Conservation (phyloP, 768 basidiomycete species). For the Pholiota molesta region DNA sequence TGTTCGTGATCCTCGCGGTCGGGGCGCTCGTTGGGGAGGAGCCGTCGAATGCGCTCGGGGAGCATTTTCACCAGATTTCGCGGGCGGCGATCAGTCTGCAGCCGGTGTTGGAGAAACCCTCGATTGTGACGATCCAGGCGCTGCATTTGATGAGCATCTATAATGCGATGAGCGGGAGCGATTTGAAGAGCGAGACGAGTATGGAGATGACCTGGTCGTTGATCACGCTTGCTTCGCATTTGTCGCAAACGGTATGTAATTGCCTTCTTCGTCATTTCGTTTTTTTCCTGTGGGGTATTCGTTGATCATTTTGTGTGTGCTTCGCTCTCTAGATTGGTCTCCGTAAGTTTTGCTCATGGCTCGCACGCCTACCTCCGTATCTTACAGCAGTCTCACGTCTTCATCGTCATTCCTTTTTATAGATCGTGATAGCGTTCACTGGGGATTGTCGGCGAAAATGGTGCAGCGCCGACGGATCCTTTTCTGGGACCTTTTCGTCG, state of each 20-base stretch:
- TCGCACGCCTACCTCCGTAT: neutral
- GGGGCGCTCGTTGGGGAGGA: constrained; percentile 49
- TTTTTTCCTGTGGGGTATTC: constrained; percentile 4
- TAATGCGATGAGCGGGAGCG: constrained; percentile 69
- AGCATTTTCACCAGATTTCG: constrained; percentile 69
- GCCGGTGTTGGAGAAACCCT: constrained; percentile 72
- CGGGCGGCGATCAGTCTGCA: constrained; percentile 67
- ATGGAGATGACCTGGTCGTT: constrained; percentile 77
- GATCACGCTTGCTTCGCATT: constrained; percentile 64
- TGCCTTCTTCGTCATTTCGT: too few species aligned
- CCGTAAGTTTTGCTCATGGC: constrained; percentile 47
- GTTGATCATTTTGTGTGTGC: neutral
- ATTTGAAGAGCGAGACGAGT: constrained; percentile 60
- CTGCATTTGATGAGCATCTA: constrained; percentile 72
- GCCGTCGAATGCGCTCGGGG: constrained; percentile 44
- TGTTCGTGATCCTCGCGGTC: constrained; percentile 60
- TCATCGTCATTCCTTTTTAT: constrained; percentile 8
- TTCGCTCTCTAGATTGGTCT: constrained; percentile 55
- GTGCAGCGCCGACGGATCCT: constrained; percentile 67
- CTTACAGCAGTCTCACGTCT: neutral
- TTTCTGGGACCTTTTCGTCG: constrained; percentile 80
- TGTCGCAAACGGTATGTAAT: constrained; percentile 68
- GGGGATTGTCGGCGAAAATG: constrained; percentile 63
- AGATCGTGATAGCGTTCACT: constrained; percentile 70
- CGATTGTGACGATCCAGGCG: constrained; percentile 69